These are phyloP conservation scores for Fusarium paranaense DNA, from an alignment of 2,329 filamentous ascomycete genomes.

Conservation along the genomic window DNA sequence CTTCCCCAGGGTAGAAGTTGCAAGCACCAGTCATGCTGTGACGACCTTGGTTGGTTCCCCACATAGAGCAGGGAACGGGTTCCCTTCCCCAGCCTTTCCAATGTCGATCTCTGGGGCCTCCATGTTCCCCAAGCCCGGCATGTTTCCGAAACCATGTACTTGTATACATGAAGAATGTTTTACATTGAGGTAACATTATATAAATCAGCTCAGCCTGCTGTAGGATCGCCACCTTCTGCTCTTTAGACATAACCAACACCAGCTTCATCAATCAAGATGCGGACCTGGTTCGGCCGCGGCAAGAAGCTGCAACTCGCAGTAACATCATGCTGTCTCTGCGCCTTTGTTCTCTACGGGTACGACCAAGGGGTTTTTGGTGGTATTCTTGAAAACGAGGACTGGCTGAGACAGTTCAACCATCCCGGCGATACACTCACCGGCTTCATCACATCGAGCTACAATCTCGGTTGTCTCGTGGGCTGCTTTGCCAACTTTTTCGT, in stretches of 20 bases:
- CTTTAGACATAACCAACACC: not conserved
- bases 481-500: slow-evolving; percentile 56
- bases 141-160: not conserved
- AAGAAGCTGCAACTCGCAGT: slow-evolving; percentile 36
- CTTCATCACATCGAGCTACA: slow-evolving; percentile 47
- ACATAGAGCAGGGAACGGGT: not conserved
- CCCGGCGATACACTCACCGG: slow-evolving; percentile 40
- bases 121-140: not conserved
- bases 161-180: not conserved
- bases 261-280: slow-evolving; percentile 6
- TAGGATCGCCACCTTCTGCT: not conserved
- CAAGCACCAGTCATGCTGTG: slow-evolving; percentile 1
- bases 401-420: slow-evolving; percentile 46
- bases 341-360: slow-evolving; percentile 52
- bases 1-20: not conserved
- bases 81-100: not conserved
- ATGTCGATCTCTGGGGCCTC: slow-evolving; percentile 10
- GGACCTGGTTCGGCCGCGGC: slow-evolving; percentile 38
- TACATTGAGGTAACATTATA: not conserved
- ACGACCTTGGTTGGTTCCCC: not conserved
- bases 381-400: slow-evolving; percentile 58
- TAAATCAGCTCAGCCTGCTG: not conserved
- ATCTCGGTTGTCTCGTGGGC: slow-evolving; percentile 57
- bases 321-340: slow-evolving; percentile 37
- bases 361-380: slow-evolving; percentile 62